Conservation (phyloP, 1,284 basidiomycete genomes). For the Cryptococcus neoformans region DNA sequence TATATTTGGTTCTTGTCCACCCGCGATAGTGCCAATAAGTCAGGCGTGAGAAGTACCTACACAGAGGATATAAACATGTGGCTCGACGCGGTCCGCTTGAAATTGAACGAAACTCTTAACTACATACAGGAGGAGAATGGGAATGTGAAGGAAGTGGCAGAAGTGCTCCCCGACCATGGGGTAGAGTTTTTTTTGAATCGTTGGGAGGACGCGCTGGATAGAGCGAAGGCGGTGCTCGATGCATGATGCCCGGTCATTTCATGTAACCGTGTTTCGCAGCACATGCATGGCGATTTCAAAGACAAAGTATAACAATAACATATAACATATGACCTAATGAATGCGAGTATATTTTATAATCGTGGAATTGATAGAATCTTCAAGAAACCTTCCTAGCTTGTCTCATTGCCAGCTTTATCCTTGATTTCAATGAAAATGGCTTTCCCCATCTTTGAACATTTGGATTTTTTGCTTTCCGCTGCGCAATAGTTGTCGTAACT, state of each 20-base stretch:
- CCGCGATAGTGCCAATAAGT: slow-evolving; percentile 8
- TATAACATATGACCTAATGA: not conserved
- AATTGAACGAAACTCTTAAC: slow-evolving; percentile 1
- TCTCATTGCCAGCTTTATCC: too few relatives aligned
- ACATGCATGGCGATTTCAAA: not conserved
- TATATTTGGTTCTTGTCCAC: slow-evolving; percentile 16
- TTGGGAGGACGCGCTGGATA: slow-evolving; percentile 10
- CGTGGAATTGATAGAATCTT: too few relatives aligned
- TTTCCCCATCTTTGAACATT: not conserved
- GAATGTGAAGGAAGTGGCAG: too few relatives aligned
- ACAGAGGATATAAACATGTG: not conserved
- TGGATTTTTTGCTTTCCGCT: not conserved
- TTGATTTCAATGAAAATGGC: not conserved
- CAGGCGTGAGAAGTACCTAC: slow-evolving; percentile 1
- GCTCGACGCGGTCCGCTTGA: not conserved
- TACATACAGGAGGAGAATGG: too few relatives aligned
- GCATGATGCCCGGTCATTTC: not conserved
- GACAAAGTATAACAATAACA: not conserved
- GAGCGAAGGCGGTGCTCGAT: slow-evolving; percentile 1
- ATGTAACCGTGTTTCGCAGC: too few relatives aligned
- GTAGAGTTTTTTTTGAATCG: slow-evolving; percentile 5
- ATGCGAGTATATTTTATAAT: not conserved
- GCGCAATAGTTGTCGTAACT: too few relatives aligned
- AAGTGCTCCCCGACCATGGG: slow-evolving; percentile 5
- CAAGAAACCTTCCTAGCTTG: too few relatives aligned